Evolutionary conservation across 139 green algal species (phyloP).

Genomic region (Choricystis sp.): DNA sequence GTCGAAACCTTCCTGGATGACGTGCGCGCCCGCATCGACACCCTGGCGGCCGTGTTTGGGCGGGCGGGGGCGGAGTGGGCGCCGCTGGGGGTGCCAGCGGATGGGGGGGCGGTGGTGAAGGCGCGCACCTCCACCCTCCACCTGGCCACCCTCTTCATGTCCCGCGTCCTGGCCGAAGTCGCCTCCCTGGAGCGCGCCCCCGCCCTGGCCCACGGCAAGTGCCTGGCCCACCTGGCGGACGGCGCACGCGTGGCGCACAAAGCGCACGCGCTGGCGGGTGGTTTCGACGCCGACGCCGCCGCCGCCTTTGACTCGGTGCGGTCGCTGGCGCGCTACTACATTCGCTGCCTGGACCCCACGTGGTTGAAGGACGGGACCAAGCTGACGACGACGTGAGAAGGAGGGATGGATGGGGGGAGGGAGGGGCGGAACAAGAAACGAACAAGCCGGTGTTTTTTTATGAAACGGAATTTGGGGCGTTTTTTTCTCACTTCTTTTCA

Average conservation of each 20-base stretch:
- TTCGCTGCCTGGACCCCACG: not conserved
- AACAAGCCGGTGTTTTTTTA: too few relatives aligned
- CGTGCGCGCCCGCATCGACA: not conserved
- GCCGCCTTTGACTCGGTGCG: not conserved
- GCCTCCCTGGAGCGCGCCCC: not conserved
- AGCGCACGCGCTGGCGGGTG: not conserved
- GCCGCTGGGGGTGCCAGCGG: not conserved
- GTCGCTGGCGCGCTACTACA: not conserved
- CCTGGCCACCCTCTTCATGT: not conserved
- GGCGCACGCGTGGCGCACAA: not conserved
- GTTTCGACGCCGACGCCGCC: not conserved
- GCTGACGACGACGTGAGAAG: not conserved
- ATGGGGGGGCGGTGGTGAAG: not conserved
- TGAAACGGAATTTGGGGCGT: too few relatives aligned
- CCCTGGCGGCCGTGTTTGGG: not conserved
- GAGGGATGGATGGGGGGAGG: not conserved
- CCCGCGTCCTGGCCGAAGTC: not conserved
- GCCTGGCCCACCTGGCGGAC: not conserved
- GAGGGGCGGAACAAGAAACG: too few relatives aligned
- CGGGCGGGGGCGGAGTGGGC: not conserved
- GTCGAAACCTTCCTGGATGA: slow-evolving; percentile 14
- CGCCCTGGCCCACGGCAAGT: too few relatives aligned
- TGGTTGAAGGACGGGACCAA: not conserved
- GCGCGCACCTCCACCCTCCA: not conserved
- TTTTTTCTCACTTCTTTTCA: too few relatives aligned